Conservation (phyloP, 148 eudicot species). For the Nepenthes gracilis region DNA sequence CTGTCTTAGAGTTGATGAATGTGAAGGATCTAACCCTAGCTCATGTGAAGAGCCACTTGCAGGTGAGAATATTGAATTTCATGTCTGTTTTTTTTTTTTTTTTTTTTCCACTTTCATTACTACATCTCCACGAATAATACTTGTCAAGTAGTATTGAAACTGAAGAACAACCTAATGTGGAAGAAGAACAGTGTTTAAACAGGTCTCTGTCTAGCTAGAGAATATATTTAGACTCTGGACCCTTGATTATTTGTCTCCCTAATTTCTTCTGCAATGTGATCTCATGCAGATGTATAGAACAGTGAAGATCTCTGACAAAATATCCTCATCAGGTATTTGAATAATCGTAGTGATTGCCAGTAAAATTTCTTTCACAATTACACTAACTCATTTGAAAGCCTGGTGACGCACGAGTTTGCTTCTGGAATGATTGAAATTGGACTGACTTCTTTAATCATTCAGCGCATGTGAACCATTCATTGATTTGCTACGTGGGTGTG, state of each 20-base stretch:
- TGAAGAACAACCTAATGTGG: too few relatives aligned
- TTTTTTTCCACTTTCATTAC: neutral
- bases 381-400: too few relatives aligned
- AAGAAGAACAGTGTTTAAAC: too few relatives aligned
- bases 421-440: too few relatives aligned
- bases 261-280: conserved; percentile 21
- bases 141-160: too few relatives aligned
- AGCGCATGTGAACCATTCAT: conserved; percentile 1
- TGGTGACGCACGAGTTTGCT: too few relatives aligned
- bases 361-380: neutral
- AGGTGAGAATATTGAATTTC: conserved; percentile 32
- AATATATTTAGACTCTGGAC: too few relatives aligned
- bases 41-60: conserved; percentile 92
- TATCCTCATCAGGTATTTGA: conserved; percentile 24
- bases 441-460: neutral
- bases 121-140: too few relatives aligned
- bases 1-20: conserved; percentile 91
- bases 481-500: neutral
- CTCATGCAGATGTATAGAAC: conserved; percentile 95
- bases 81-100: neutral
- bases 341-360: neutral
- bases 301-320: conserved; percentile 86
- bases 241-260: neutral
- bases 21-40: conserved; percentile 97
- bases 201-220: too few relatives aligned